Evolutionary conservation across 2,329 filamentous ascomycete genomes (phyloP).

Genomic region (Mariannaea elegans): DNA sequence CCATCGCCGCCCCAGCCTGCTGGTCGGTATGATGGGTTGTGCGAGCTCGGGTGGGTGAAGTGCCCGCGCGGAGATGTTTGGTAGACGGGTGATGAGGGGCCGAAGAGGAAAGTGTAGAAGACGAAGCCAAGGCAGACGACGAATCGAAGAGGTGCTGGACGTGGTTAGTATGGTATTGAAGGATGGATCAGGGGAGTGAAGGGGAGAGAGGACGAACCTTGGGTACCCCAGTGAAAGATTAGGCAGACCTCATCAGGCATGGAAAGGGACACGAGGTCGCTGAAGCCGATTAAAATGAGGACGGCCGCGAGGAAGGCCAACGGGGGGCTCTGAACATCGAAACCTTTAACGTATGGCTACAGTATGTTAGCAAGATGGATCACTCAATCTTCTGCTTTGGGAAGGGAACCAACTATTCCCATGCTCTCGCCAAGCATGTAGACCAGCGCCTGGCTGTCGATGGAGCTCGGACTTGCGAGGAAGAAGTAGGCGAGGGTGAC

Average conservation of each 20-base stretch:
- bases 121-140: conserved; percentile 68
- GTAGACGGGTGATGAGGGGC: conserved; percentile 59
- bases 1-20: conserved; percentile 67
- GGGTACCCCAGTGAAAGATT: conserved; percentile 71
- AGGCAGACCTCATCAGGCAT: conserved; percentile 73
- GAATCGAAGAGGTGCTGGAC: conserved; percentile 70
- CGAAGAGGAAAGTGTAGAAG: conserved; percentile 72
- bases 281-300: conserved; percentile 67
- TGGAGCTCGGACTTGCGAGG: conserved; percentile 73
- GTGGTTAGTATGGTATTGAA: conserved; percentile 36
- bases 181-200: conserved; percentile 46
- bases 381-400: not conserved
- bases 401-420: conserved; percentile 71
- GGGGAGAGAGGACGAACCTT: conserved; percentile 57
- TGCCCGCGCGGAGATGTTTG: conserved; percentile 36
- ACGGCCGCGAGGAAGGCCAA: conserved; percentile 78
- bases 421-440: conserved; percentile 85
- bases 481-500: conserved; percentile 86
- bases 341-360: conserved; percentile 64
- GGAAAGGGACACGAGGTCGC: conserved; percentile 72
- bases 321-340: conserved; percentile 74
- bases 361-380: not conserved
- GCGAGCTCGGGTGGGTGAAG: conserved; percentile 38
- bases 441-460: conserved; percentile 83
- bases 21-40: conserved; percentile 49